A percentile compares a stretch with the other conserved stretches of the same genome.
Evolutionary conservation across 2,329 filamentous ascomycete species (phyloP).

Genomic region (Ascochyta pisi): DNA sequence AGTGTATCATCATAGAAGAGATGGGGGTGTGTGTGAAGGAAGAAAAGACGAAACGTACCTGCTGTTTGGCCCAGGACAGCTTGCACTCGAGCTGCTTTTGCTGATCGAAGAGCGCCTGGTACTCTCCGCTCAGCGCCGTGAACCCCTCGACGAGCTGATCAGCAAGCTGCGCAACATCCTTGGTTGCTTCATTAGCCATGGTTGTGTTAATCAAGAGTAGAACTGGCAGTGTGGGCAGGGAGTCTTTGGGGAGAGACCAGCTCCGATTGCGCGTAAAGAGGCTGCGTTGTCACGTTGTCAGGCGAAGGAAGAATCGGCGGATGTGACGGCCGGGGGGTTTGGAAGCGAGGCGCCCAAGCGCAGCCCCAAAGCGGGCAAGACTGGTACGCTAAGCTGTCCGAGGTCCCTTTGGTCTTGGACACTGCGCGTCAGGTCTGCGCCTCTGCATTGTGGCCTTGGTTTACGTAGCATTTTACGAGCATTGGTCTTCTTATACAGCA

Average conservation of each 20-base stretch:
- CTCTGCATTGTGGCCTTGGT: slow-evolving; percentile 37
- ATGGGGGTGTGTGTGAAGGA: slow-evolving; percentile 4
- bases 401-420: slow-evolving; percentile 17
- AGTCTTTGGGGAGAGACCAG: slow-evolving; percentile 21
- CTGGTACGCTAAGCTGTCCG: slow-evolving; percentile 11
- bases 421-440: slow-evolving; percentile 37
- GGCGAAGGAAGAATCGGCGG: slow-evolving; percentile 22
- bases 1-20: slow-evolving; percentile 53
- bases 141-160: slow-evolving; percentile 57
- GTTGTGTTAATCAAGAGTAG: slow-evolving; percentile 18
- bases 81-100: slow-evolving; percentile 56
- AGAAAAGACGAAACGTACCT: slow-evolving; percentile 48
- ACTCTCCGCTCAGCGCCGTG: slow-evolving; percentile 55
- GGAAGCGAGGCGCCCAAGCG: slow-evolving; percentile 15
- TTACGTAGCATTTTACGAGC: slow-evolving; percentile 38
- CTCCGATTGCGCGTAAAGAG: slow-evolving; percentile 36
- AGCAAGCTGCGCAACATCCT: slow-evolving; percentile 42
- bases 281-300: slow-evolving; percentile 14
- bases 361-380: slow-evolving; percentile 1
- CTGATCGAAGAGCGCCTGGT: slow-evolving; percentile 54
- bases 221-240: slow-evolving; percentile 4
- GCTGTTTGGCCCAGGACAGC: slow-evolving; percentile 56
- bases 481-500: slow-evolving; percentile 34
- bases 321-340: slow-evolving; percentile 22
- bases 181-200: slow-evolving; percentile 39